Conservation (phyloP, 164 flowering plant genomes). For the Kalanchoe fedtschenkoi region DNA sequence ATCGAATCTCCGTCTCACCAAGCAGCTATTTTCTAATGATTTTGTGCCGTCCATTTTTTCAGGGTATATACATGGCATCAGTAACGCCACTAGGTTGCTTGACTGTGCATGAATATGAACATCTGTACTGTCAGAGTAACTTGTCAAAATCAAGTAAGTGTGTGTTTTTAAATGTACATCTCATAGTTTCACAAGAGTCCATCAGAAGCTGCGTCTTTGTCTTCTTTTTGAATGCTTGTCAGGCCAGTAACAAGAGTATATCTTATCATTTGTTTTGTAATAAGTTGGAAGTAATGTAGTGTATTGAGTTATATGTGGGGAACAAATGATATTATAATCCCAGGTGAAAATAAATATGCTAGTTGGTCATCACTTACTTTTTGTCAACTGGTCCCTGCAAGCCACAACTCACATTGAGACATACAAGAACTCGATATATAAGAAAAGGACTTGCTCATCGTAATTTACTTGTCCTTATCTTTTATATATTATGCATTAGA, state of each 20-base stretch:
- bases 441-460: not conserved
- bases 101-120: constrained; percentile 80
- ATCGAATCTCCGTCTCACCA: not conserved
- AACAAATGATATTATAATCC: too few species aligned
- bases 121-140: constrained; percentile 43
- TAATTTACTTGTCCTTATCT: not conserved
- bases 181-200: not conserved
- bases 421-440: not conserved
- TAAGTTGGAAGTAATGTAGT: too few species aligned
- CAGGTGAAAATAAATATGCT: too few species aligned
- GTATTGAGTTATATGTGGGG: too few species aligned
- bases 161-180: not conserved
- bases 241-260: not conserved
- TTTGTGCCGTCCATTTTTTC: constrained; percentile 1
- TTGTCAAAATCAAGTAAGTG: constrained; percentile 30
- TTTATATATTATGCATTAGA: not conserved
- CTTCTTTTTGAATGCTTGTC: not conserved
- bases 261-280: not conserved
- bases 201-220: not conserved
- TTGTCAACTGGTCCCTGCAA: too few species aligned
- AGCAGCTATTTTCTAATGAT: not conserved
- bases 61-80: constrained; percentile 86
- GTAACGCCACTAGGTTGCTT: constrained; percentile 80
- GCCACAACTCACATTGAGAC: too few species aligned
- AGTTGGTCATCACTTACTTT: too few species aligned